Evolutionary conservation across 805 yeast species (phyloP).

Genomic region (Candida wancherniae): DNA sequence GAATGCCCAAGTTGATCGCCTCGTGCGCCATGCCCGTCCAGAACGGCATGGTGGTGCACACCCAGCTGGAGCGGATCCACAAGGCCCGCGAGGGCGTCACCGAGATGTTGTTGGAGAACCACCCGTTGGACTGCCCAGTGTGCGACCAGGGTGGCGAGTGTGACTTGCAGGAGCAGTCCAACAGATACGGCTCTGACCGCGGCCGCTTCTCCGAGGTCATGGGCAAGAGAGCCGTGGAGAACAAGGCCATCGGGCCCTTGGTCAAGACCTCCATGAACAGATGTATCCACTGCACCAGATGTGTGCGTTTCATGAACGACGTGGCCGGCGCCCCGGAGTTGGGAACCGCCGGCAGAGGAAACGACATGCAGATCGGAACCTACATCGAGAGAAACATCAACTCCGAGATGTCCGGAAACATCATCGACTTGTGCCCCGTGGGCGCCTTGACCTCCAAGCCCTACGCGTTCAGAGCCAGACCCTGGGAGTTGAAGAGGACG

Average conservation of each 20-base stretch:
- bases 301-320: slow-evolving; percentile 85
- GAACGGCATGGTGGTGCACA: slow-evolving; percentile 81
- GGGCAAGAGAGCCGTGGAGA: slow-evolving; percentile 88
- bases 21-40: slow-evolving; percentile 92
- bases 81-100: slow-evolving; percentile 88
- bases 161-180: slow-evolving; percentile 83
- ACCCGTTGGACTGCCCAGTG: slow-evolving; percentile 88
- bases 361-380: slow-evolving; percentile 88
- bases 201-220: slow-evolving; percentile 77
- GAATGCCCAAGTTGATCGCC: slow-evolving; percentile 85
- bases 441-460: slow-evolving; percentile 90
- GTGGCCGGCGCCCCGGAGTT: slow-evolving; percentile 91
- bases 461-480: slow-evolving; percentile 87
- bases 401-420: slow-evolving; percentile 81
- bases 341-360: slow-evolving; percentile 87
- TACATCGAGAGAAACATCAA: slow-evolving; percentile 80
- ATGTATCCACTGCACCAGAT: slow-evolving; percentile 88
- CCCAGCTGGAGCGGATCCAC: slow-evolving; percentile 71
- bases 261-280: slow-evolving; percentile 89
- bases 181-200: slow-evolving; percentile 79
- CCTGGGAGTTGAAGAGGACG: slow-evolving; percentile 89
- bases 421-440: slow-evolving; percentile 85
- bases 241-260: slow-evolving; percentile 85
- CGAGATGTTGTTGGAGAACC: slow-evolving; percentile 82
- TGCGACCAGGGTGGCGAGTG: slow-evolving; percentile 96